Evolutionary conservation across 352 stramenopile species (phyloP), one percentile per base, ranked within the genome.

Genomic region (Globisporangium yorkense): DNA sequence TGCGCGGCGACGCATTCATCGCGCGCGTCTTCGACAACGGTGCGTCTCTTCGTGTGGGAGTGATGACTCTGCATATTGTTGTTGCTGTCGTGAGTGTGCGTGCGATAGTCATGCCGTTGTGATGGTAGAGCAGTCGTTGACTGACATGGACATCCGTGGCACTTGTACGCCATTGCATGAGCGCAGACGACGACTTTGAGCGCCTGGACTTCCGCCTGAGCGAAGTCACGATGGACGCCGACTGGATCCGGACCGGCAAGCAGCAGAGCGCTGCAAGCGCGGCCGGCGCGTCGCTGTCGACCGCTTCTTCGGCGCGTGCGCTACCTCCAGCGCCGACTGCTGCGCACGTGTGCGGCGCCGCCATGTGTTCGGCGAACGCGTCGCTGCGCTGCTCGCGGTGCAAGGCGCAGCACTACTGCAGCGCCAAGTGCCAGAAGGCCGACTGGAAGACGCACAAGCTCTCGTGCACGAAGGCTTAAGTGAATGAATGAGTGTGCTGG

Each of bases 1-100:
- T 96, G 49, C 84, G 84, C 50, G 84, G 87, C 20, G 87, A 96
- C 56, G 87, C 84, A 6, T 96, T 96, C 62, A 88, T 96, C 47
- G 87, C 74, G n/a, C 83, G 85, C 6, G 65, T 95, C 2, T 94
- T 92, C 59, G 87, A 96, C 71, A 89, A 96, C 54, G 84, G 84
- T 94, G 41, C 53, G 72, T 44, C 6, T 40, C 15, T 6, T 41
- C 37, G 1, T 57, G 20, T 57, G n/a, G 24, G 24, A 1, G 24
- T 27, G 24, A 27, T 27, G 24, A 2, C 24, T 57, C 24, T 57
- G 15, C 29, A 44, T 16, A n/a, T 41, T 27, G 20, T 48, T 35
- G 35, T 62, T 31, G 15, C 2, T 20, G 29, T 21, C 29, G 29
- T 53, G 29, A 20, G 8, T n/a, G 18, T 20, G 18, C 20, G 43